Percentiles rank a stretch among this genome's conserved stretches.
phyloP scores from a whole-genome alignment of 352 stramenopile species.

The Phytophthora melonis region DNA sequence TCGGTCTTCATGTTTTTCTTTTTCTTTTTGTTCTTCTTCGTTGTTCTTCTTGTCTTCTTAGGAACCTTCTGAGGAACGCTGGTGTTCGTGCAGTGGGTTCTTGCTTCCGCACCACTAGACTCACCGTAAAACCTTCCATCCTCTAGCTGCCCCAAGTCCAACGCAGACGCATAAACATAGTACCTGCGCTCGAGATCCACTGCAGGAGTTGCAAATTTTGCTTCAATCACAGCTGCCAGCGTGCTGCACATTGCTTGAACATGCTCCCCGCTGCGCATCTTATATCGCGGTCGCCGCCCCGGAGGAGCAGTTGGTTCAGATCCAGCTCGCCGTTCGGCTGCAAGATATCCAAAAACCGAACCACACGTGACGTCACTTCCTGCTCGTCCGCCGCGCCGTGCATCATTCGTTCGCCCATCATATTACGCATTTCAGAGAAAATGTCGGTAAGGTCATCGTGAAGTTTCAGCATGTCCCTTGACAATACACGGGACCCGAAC shows the following conservation, averaged over 20 bases:
- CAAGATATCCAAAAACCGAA: not conserved
- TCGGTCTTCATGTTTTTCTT: not conserved
- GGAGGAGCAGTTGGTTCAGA: not conserved
- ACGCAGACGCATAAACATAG: conserved; percentile 14
- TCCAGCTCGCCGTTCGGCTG: not conserved
- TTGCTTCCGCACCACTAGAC: not conserved
- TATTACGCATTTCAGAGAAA: conserved; percentile 38
- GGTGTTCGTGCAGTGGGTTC: not conserved
- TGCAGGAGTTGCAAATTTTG: conserved; percentile 22
- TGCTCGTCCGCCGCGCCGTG: not conserved
- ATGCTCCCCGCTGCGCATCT: not conserved
- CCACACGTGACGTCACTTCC: not conserved
- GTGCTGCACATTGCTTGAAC: conserved; percentile 1
- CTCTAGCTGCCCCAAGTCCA: conserved; percentile 19
- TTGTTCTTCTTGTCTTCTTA: not conserved
- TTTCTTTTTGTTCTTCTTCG: not conserved
- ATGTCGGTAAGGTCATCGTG: conserved; percentile 38
- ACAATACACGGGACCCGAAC: conserved; percentile 37
- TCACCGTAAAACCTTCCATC: not conserved
- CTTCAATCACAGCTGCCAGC: conserved; percentile 18
- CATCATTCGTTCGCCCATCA: not conserved
- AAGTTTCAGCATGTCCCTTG: conserved; percentile 42
- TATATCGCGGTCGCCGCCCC: not conserved
- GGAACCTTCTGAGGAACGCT: too few species aligned
- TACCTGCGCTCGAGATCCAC: conserved; percentile 11